These are phyloP conservation scores for Acanthamoeba triangularis DNA, from an alignment of 208 protist species.

Conservation along the genomic window DNA sequence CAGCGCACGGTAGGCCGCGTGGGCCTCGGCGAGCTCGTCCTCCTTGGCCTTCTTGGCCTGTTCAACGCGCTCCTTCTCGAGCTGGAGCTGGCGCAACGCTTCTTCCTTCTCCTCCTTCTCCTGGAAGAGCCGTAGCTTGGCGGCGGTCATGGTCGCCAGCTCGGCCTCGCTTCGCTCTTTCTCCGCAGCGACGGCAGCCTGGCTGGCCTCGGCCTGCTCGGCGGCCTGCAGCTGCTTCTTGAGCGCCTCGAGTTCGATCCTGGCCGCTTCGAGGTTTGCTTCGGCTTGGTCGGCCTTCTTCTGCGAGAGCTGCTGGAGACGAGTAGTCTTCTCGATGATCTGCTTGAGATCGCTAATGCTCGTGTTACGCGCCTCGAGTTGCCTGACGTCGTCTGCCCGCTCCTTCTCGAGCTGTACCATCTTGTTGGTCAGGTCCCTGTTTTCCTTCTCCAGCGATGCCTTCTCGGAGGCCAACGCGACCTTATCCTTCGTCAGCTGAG, in stretches of 20 bases:
- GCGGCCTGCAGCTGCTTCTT: conserved; percentile 3
- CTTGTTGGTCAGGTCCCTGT: conserved; percentile 32
- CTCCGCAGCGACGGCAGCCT: background rate
- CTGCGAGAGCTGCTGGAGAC: background rate
- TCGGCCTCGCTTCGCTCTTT: conserved; percentile 2
- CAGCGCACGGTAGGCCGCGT: background rate
- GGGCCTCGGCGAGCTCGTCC: background rate
- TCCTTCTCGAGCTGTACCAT: conserved; percentile 4
- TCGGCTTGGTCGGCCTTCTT: conserved; percentile 43
- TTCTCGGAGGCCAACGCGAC: conserved; percentile 17
- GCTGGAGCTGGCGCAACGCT: background rate
- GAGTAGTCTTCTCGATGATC: conserved; percentile 28
- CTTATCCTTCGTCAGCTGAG: conserved; percentile 62
- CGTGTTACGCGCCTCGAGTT: background rate
- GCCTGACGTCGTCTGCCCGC: background rate
- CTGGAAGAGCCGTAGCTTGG: background rate
- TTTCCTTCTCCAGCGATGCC: conserved; percentile 57
- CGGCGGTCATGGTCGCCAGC: background rate
- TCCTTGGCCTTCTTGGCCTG: conserved; percentile 45
- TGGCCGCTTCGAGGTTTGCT: background rate
- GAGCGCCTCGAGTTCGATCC: conserved; percentile 1
- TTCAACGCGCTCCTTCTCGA: conserved; percentile 33
- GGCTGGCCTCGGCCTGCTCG: conserved; percentile 4
- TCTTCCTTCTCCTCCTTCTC: conserved; percentile 64
- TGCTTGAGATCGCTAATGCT: conserved; percentile 43